These are phyloP conservation scores for Canna indica DNA, from an alignment of 176 grass and related monocot genomes.

Conservation along the genomic window DNA sequence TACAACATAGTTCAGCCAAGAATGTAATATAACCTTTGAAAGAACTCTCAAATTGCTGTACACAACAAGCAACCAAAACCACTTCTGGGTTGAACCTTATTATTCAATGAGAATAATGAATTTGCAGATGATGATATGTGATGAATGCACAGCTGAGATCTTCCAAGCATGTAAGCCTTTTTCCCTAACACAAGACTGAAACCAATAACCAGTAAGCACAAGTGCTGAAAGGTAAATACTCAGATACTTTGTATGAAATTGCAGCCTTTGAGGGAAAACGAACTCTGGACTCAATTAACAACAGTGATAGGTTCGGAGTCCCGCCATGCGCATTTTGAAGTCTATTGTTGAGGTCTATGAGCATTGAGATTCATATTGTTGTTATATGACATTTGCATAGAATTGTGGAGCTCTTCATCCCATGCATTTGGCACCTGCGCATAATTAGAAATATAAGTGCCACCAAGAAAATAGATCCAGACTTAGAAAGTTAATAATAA, in stretches of 20 bases:
- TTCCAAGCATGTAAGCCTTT: background rate
- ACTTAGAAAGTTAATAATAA: conserved; percentile 3
- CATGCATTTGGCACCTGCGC: conserved; percentile 46
- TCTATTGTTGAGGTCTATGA: conserved; percentile 36
- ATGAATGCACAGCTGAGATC: background rate
- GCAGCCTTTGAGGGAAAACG: background rate
- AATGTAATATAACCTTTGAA: background rate
- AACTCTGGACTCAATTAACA: background rate
- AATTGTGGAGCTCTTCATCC: conserved; percentile 46
- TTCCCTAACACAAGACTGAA: background rate
- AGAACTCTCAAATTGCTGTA: background rate
- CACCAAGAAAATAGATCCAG: background rate
- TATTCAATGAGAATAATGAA: background rate
- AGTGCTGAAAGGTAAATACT: background rate
- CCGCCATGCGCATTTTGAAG: background rate
- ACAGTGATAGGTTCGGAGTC: background rate
- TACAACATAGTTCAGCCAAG: background rate
- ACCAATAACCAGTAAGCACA: background rate
- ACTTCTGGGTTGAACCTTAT: background rate
- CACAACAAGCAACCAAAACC: background rate
- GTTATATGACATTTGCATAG: conserved; percentile 28
- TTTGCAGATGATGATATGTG: background rate
- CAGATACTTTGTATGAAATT: background rate
- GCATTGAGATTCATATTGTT: conserved; percentile 22
- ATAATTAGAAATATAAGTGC: conserved; percentile 10